A percentile compares a stretch with the other conserved stretches of the same genome.
phyloP scores from a whole-genome alignment of 345 rosid genomes.

The Pugionium dolabratum region DNA sequence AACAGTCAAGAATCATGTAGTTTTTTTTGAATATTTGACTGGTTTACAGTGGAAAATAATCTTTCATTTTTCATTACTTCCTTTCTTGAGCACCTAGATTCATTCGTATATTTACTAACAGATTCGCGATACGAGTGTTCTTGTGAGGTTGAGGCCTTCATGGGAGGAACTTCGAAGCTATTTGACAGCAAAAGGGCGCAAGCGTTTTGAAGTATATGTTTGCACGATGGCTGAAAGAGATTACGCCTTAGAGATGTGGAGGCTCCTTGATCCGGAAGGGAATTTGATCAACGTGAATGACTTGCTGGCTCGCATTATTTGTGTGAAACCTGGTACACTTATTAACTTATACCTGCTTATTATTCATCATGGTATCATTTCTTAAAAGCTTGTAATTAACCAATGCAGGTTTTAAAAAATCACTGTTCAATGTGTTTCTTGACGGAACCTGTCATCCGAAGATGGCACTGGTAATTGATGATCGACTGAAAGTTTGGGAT shows the following conservation, averaged over 20 bases:
- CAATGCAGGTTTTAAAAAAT: slow-evolving; percentile 69
- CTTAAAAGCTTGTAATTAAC: slow-evolving; percentile 31
- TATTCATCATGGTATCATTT: slow-evolving; percentile 4
- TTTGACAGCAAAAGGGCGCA: slow-evolving; percentile 93
- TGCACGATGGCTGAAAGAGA: slow-evolving; percentile 99
- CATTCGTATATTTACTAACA: slow-evolving; percentile 29
- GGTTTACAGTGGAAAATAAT: neutral
- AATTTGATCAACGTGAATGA: slow-evolving; percentile 78
- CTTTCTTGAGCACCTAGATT: slow-evolving; percentile 18
- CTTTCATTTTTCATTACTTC: neutral
- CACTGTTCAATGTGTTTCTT: slow-evolving; percentile 85
- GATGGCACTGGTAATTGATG: slow-evolving; percentile 97
- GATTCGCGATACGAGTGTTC: slow-evolving; percentile 99
- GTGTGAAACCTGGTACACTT: slow-evolving; percentile 83
- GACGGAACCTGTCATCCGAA: slow-evolving; percentile 92
- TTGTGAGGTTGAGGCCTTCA: slow-evolving; percentile 98
- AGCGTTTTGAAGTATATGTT: slow-evolving; percentile 99
- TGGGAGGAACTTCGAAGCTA: slow-evolving; percentile 96
- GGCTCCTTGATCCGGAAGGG: slow-evolving; percentile 99
- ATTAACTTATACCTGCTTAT: slow-evolving; percentile 15
- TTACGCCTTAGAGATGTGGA: slow-evolving; percentile 99
- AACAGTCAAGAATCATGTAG: neutral
- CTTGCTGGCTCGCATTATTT: slow-evolving; percentile 78
- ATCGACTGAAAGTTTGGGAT: slow-evolving; percentile 96
- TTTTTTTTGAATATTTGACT: neutral